phyloP scores from a whole-genome alignment of 257 asterid species.

The Plantago major region DNA sequence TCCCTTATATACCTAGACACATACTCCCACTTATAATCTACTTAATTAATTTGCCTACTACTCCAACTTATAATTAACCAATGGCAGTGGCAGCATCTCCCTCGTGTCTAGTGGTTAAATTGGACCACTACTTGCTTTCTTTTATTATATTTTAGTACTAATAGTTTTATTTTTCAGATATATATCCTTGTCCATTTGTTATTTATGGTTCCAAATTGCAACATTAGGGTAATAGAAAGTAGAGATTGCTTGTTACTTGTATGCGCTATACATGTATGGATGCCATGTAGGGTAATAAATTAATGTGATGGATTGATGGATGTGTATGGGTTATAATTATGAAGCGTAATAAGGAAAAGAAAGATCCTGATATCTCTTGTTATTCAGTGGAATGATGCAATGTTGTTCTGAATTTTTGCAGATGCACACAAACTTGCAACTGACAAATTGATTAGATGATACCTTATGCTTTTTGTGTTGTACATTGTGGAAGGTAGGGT shows the following conservation, averaged over 20 bases:
- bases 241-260: no score
- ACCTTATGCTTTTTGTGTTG: no score
- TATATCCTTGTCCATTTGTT: no score
- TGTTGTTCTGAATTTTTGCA: not conserved
- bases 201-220: no score
- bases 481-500: not conserved
- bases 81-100: slow-evolving; percentile 53
- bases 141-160: slow-evolving; percentile 1
- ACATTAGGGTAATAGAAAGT: no score
- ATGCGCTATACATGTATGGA: no score
- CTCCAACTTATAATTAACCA: slow-evolving; percentile 28
- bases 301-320: not conserved
- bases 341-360: slow-evolving; percentile 30
- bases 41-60: slow-evolving; percentile 20
- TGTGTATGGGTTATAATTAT: not conserved
- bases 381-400: slow-evolving; percentile 41
- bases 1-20: slow-evolving; percentile 11
- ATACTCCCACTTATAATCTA: not conserved
- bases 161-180: no score
- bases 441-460: no score
- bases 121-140: slow-evolving; percentile 35
- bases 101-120: slow-evolving; percentile 57
- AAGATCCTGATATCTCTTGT: slow-evolving; percentile 54
- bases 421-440: not conserved
- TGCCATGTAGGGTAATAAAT: not conserved